A percentile compares a stretch with the other conserved stretches of the same genome.
Evolutionary conservation across 2,329 filamentous ascomycete genomes (phyloP).

Genomic region (Pseudocercospora eumusae): DNA sequence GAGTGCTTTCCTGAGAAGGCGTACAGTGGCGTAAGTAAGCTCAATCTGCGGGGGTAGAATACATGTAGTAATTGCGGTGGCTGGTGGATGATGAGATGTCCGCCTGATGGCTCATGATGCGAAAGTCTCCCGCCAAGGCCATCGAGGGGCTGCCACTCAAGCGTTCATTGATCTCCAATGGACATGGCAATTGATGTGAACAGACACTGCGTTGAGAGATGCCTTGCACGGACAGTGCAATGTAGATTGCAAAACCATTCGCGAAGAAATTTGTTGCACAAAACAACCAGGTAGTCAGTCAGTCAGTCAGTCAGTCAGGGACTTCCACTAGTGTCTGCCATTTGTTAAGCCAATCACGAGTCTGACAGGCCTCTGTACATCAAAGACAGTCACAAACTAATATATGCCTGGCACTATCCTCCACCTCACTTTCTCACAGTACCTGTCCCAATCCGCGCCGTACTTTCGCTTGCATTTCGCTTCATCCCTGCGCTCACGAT

Average conservation of each 20-base stretch:
- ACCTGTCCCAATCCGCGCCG: constrained; percentile 86
- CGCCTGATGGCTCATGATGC: neutral
- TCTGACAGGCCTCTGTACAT: neutral
- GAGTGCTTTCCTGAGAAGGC: neutral
- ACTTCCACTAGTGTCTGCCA: neutral
- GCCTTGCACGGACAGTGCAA: neutral
- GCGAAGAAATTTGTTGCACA: neutral
- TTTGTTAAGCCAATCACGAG: neutral
- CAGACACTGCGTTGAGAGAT: neutral
- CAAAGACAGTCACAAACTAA: constrained; percentile 44
- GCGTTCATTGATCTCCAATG: neutral
- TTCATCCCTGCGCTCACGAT: constrained; percentile 84
- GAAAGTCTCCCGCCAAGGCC: neutral
- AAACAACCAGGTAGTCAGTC: neutral
- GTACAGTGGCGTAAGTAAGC: constrained; percentile 3
- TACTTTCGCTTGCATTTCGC: constrained; percentile 91
- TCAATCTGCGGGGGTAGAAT: neutral
- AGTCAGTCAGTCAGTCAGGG: too few relatives aligned
- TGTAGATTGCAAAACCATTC: neutral
- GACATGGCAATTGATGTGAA: neutral
- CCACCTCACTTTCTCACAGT: constrained; percentile 78
- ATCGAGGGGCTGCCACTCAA: neutral
- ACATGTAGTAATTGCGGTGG: neutral
- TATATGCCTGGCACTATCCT: constrained; percentile 85
- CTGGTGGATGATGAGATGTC: neutral